Conservation (phyloP, 2,329 filamentous ascomycete species). For the Thielaviopsis punctulata region DNA sequence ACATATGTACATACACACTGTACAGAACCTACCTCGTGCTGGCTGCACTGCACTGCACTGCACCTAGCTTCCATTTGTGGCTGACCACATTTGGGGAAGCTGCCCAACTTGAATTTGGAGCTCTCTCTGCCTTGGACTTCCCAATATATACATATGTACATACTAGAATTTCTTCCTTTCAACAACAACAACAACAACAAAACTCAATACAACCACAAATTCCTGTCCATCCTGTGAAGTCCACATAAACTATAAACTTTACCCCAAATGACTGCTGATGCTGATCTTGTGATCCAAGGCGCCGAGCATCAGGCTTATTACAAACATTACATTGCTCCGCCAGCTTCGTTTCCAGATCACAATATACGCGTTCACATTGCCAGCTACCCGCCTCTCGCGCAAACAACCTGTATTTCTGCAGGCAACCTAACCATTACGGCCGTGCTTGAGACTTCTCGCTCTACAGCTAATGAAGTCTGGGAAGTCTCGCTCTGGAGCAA, state of each 20-base stretch:
- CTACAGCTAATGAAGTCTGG: conserved; percentile 41
- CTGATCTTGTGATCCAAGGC: conserved; percentile 7
- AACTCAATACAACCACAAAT: background rate
- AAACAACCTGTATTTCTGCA: conserved; percentile 44
- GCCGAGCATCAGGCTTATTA: conserved; percentile 4
- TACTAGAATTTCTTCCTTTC: too few species aligned
- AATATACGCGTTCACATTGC: conserved; percentile 3
- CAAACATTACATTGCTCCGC: conserved; percentile 3
- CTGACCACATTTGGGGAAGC: background rate
- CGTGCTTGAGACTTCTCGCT: conserved; percentile 46
- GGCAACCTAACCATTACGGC: conserved; percentile 43
- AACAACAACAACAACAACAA: background rate
- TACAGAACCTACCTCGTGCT: too few species aligned
- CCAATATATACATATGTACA: too few species aligned
- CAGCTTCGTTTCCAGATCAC: background rate
- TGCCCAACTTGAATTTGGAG: background rate
- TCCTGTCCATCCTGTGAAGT: background rate
- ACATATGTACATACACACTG: too few species aligned
- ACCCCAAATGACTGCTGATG: conserved; percentile 1
- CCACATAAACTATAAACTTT: background rate
- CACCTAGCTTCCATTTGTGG: background rate
- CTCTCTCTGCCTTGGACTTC: background rate
- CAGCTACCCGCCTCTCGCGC: conserved; percentile 55
- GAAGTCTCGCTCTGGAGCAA: conserved; percentile 52
- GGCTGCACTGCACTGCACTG: background rate